Base-by-base conservation (phyloP, 2,329 filamentous ascomycete species). In the Coniochaeta sp. region DNA sequence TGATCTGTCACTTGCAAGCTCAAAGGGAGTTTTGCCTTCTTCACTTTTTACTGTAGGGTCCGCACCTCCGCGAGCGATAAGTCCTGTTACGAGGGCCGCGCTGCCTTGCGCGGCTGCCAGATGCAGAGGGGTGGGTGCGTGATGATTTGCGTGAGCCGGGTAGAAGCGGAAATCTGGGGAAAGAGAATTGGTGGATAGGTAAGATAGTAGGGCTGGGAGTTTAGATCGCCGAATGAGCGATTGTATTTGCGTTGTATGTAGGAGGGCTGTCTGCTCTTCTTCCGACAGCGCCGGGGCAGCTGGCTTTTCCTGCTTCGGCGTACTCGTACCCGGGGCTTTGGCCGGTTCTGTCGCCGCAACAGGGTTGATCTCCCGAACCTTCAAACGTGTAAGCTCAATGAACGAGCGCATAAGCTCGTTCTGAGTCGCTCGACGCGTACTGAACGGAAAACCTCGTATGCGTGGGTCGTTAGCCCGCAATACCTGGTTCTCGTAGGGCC, bases 341-440 rank as follows among this genome's bases (percentile, higher is more conserved):
- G 72, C 56, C 4, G 74, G 65, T 72, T 71, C 74, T 6, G 76
- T 67, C 43, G 75, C 79, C 14, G 86, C 81, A 3, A 79, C 81
- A 64, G 91, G 89, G 61, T 90, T 83, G 31, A 98, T 83, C 63
- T 90, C 88, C 57, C 85, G 86, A 55, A 96, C 82, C 73, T 99
- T 97, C 17, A 97, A 82, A 17, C 95, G 82, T 0, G 95, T 99
- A 34, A 99, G 81, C 76, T 99, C 95, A 63, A 96, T 89, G 68
- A 97, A 99, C 0, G 89, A 89, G 43, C 93, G 86, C 89, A 98
- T 95, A 0, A 99, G 85, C 73, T 99, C 95, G 56, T 89, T 90
- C 69, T 98, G 93, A 0, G 95, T 99, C 0, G 95, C 91, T 61
- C 95, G 82, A 14, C 92, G 84, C 9, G 95, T 99, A 72, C 84